Base-by-base conservation (phyloP, 75 land plant species). In the Adiantum capillusveneris region DNA sequence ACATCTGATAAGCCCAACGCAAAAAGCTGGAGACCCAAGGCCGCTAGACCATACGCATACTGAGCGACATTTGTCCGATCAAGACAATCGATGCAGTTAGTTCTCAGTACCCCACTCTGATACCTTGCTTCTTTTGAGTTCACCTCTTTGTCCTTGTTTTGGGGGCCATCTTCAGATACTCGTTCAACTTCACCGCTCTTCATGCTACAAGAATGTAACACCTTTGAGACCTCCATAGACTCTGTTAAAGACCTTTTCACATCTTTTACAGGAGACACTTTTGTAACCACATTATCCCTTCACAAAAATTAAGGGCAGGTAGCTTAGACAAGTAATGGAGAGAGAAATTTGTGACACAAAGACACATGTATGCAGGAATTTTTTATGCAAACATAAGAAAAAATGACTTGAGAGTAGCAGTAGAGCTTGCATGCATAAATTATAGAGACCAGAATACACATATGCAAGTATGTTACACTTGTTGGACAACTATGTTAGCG, bases 31-130 rank as follows among this genome's bases (percentile, higher is more conserved):
- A 78, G 88, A n/a, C 96, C 98, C 18, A 94, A 71, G 54, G 88
- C 91, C 60, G 73, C 96, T 56, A 94, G 68, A 12, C 98, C 98
- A 80, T 94, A 94, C 19, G 96, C 96, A 76, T 86, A 94, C 48
- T 94, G 98, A 14, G 98, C 96, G 65, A 90, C 96, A 80, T 90
- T 90, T 58, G 98, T 94, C 6, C 98, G 85, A 67, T 94, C 98
- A 75, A 94, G 77, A 62, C 96, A 94, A 54, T 94, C 98, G 59
- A 94, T 94, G 65, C 98, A 94, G 31, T 94, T 94, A 21, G 98
- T 94, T 26, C 96, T 72, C 62, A 94, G 70, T 29, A 94, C 96
- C 37, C 97, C 97, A 76, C 82, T 85, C 59, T 92, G 97, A 51
- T 70, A 83, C 19, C 48, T 29, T 22, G 86, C 75, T 66, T 65